Base-by-base conservation (phyloP, 305 asterid species). In the Fraxinus velutina region DNA sequence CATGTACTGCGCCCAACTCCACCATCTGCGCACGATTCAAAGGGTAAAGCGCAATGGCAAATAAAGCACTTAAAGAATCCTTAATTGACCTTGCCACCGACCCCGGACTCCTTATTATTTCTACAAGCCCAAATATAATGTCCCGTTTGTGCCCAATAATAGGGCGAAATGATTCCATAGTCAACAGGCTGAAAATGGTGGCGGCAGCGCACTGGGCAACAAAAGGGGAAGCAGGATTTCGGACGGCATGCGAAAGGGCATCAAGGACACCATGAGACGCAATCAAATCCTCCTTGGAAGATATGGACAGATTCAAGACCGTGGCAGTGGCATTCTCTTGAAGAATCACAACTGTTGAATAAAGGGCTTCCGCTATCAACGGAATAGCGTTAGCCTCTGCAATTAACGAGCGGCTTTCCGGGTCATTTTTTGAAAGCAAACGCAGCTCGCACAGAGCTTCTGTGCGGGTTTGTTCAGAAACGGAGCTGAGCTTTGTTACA, bases 281-380 rank as follows among this genome's bases (percentile, higher is more conserved):
- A 89, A 93, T 92, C 39, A 93, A 80, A 24, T 86, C 87, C 3
- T 92, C 93, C 84, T 92, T 93, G 68, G 95, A 88, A 29, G 97
- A 88, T 39, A 95, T 95, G 0, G 99, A 93, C 84, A 95, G 91
- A 86, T 95, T 95, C 15, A 93, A 86, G 13, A 95, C 89, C 71
- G 97, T 88, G 68, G 99, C 98, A 37, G 98, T 84, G 77, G 99
- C 97, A 90, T 92, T 95, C 78, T 95, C 99, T 75, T 95, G 99
- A 62, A 90, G 83, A 42, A 90, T 66, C 3, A 76, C 79, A 8
- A 81, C 81, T 0, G 97, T 91, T 0, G 99, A 93, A 70, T 93
- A 95, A 19, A 93, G 92, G 78, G 97, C 87, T 71, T 95, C 98
- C 4, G 98, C 90, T 34, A 95, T 86, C 22, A 92, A 77, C 0